These are phyloP conservation scores for Amanita subjunquillea DNA, from an alignment of 768 basidiomycete species.

Conservation along the genomic window DNA sequence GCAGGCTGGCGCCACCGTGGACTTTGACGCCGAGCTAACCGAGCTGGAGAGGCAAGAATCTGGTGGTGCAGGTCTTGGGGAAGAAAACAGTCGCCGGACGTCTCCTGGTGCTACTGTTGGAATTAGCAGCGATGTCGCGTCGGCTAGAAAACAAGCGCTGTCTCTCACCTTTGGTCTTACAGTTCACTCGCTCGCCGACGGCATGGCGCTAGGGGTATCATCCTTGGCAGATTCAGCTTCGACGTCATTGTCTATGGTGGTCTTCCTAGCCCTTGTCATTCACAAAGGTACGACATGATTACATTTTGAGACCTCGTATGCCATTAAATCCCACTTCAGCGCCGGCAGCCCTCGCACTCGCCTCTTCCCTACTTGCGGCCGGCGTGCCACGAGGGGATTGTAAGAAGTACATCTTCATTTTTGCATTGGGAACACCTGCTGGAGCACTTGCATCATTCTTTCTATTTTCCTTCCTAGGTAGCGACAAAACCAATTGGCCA, in stretches of 20 bases:
- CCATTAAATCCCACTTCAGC: conserved; percentile 32
- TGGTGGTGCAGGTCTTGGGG: not conserved
- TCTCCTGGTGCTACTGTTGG: conserved; percentile 14
- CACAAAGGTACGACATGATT: conserved; percentile 60
- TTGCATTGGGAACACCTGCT: conserved; percentile 77
- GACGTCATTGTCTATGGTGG: conserved; percentile 56
- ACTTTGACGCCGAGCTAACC: conserved; percentile 56
- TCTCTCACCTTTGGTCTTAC: conserved; percentile 80
- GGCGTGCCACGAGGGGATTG: conserved; percentile 60
- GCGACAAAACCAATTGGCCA: conserved; percentile 43
- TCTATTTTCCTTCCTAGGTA: conserved; percentile 46
- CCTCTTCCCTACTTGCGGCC: conserved; percentile 73
- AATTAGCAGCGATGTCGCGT: conserved; percentile 4
- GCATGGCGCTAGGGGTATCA: conserved; percentile 84
- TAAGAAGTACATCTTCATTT: conserved; percentile 64
- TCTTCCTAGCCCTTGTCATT: conserved; percentile 84
- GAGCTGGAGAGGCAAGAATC: conserved; percentile 31
- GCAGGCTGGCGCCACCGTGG: conserved; percentile 20
- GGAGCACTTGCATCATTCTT: conserved; percentile 72
- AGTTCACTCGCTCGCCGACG: conserved; percentile 85
- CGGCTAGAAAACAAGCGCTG: conserved; percentile 34
- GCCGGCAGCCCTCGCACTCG: conserved; percentile 85
- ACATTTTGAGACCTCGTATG: not conserved
- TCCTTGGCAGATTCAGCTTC: conserved; percentile 26
- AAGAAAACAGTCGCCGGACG: conserved; percentile 2